Conservation (phyloP, 1,284 basidiomycete genomes). For the Pseudozyma sp. region DNA sequence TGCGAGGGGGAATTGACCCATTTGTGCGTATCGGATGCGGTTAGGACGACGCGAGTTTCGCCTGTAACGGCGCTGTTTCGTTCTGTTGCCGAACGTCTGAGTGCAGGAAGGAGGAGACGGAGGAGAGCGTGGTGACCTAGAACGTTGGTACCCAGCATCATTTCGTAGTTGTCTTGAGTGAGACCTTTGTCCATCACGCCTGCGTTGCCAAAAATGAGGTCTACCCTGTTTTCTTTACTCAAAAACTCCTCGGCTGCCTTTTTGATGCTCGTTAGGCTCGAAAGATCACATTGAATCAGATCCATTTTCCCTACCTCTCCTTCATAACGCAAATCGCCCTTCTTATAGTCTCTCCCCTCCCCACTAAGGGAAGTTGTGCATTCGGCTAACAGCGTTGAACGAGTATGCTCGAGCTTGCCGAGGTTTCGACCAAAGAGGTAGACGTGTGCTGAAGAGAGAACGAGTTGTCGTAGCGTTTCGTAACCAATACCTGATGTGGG, state of each 20-base stretch:
- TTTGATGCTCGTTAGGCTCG: conserved; percentile 38
- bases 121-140: conserved; percentile 56
- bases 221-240: conserved; percentile 31
- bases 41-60: conserved; percentile 45
- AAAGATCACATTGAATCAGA: conserved; percentile 49
- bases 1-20: conserved; percentile 24
- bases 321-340: neutral
- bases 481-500: conserved; percentile 61
- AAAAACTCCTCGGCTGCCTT: conserved; percentile 32
- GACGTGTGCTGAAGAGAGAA: conserved; percentile 55
- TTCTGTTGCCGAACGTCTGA: conserved; percentile 10
- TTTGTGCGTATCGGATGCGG: conserved; percentile 42
- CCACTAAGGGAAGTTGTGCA: neutral
- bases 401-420: conserved; percentile 7
- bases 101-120: conserved; percentile 39
- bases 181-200: conserved; percentile 40
- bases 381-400: conserved; percentile 13
- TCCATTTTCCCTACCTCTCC: conserved; percentile 27
- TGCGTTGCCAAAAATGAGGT: conserved; percentile 55
- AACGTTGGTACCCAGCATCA: conserved; percentile 56
- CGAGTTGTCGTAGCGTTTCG: conserved; percentile 50
- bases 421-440: conserved; percentile 47
- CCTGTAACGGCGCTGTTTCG: conserved; percentile 6
- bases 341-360: neutral
- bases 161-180: conserved; percentile 53